Percentiles rank a stretch among this genome's conserved stretches.
Conservation (phyloP, 305 asterid genomes). For the Fraxinus velutina region DNA sequence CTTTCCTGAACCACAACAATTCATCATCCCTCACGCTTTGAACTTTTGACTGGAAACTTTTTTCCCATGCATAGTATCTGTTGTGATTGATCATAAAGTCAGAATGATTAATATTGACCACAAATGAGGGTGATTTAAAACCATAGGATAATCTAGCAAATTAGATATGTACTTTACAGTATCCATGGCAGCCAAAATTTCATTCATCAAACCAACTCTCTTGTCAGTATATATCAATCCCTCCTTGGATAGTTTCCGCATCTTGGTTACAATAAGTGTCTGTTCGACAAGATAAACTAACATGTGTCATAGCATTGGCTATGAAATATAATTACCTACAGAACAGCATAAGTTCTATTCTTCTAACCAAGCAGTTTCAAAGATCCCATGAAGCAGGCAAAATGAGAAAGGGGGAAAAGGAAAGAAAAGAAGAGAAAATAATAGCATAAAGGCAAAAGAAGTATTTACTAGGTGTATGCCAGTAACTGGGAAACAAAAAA, state of each 20-base stretch:
- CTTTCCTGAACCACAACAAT: conserved; percentile 71
- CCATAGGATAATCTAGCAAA: neutral
- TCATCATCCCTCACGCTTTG: conserved; percentile 68
- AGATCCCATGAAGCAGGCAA: conserved; percentile 9
- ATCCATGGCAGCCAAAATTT: conserved; percentile 94
- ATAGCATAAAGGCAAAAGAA: neutral
- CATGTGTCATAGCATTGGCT: neutral
- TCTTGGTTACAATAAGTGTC: conserved; percentile 76
- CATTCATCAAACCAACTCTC: conserved; percentile 93
- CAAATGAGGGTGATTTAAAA: conserved; percentile 6
- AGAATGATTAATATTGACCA: conserved; percentile 16
- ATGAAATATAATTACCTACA: neutral
- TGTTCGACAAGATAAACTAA: conserved; percentile 39
- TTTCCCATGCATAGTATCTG: conserved; percentile 90
- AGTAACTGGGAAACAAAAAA: neutral
- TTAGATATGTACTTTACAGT: conserved; percentile 70
- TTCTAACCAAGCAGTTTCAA: neutral
- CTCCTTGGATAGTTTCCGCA: conserved; percentile 75
- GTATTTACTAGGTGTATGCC: neutral
- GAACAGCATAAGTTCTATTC: neutral
- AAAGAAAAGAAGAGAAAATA: conserved; percentile 1
- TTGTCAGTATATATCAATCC: conserved; percentile 80
- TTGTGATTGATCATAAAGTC: conserved; percentile 23
- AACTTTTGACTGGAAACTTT: conserved; percentile 70
- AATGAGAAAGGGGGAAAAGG: neutral